Base-by-base conservation (phyloP, 169 alveolate genomes). In the Pseudocohnilembus persalinus region DNA sequence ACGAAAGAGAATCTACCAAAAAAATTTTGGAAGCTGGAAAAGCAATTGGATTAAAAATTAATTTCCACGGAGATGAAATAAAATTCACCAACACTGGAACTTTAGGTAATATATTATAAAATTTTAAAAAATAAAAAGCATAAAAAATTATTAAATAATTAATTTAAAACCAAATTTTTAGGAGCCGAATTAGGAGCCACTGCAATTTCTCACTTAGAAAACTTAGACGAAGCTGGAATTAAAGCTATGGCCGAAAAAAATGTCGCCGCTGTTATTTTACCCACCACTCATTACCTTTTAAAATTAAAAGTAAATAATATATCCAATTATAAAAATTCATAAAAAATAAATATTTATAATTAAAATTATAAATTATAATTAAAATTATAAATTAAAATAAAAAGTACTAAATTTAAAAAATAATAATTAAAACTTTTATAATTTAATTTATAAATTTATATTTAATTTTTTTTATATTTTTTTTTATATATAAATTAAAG, bases 1-100 rank as follows among this genome's bases (percentile, higher is more conserved):
- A 81, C 80, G 90, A 86, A 80, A 15, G 74, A 29, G 90, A 86
- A 74, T 25, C 68, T 16, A 34, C 90, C 31, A 74, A 81, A 81
- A 75, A 30, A 28, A 86, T 86, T 30, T 28, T 86, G n/a, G 65
- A 49, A 30, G 90, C 87, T 35, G 90, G 90, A 20, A 30, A 73
- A 26, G 80, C 65, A 16, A 73, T 73, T 31, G 90, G 90, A 81
- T 77, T 86, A 24, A 82, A 29, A 25, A 82, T 79, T 0, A 64
- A 83, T n/a, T 86, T 86, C 68, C 90, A 86, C 74, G 90, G 90
- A 6, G 90, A 86, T 20, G 90, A 86, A 65, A 49, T 86, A 1
- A 81, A 80, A 30, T 79, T 49, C 64, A 35, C 81, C 31, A 79
- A 81, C 31, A 73, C 83, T 20, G 87, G 84, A 15, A 68, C 35